Conservation (phyloP, 345 rosid genomes). For the Kandelia obovata region DNA sequence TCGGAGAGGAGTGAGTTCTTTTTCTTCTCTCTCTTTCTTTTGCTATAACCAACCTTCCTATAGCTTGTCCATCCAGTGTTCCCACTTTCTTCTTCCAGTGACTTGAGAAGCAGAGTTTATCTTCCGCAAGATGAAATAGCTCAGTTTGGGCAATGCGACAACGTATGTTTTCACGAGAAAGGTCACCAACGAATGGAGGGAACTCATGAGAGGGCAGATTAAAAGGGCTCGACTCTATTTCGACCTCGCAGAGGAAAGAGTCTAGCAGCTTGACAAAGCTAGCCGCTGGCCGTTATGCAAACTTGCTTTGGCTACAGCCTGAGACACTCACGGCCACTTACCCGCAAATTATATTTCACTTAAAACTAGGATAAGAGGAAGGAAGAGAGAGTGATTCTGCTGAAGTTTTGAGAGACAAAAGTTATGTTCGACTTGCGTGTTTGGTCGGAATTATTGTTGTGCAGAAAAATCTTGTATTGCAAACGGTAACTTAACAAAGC, state of each 20-base stretch:
- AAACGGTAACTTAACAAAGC: conserved; percentile 49
- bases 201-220: conserved; percentile 59
- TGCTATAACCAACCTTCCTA: neutral
- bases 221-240: conserved; percentile 54
- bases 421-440: conserved; percentile 30
- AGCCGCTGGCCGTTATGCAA: conserved; percentile 59
- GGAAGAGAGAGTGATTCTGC: too few relatives aligned
- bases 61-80: neutral
- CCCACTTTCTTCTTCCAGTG: conserved; percentile 22
- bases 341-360: too few relatives aligned
- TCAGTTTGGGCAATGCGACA: conserved; percentile 44
- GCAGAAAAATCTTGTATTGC: conserved; percentile 47
- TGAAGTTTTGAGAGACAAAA: too few relatives aligned
- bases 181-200: conserved; percentile 49
- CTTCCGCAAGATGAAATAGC: conserved; percentile 63
- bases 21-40: neutral
- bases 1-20: conserved; percentile 54
- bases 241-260: conserved; percentile 55
- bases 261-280: conserved; percentile 48
- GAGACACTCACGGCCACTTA: too few relatives aligned
- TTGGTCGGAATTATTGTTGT: conserved; percentile 53
- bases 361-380: too few relatives aligned
- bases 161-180: conserved; percentile 43
- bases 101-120: conserved; percentile 51
- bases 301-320: too few relatives aligned